Percentiles rank a stretch among this genome's conserved stretches.
Conservation (phyloP, 1,284 basidiomycete species). For the Ustilago trichophora region DNA sequence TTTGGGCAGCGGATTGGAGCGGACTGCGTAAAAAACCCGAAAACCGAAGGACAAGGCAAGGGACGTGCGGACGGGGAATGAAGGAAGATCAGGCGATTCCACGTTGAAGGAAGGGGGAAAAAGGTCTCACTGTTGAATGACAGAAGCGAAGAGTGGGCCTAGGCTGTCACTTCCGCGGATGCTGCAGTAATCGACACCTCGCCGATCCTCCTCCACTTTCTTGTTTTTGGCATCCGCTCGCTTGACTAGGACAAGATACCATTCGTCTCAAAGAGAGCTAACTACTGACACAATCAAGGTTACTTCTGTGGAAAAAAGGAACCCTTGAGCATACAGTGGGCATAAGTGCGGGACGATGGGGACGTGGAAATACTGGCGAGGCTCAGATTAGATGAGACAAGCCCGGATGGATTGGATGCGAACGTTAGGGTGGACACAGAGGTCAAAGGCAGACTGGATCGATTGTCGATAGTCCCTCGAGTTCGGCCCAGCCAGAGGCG, state of each 20-base stretch:
- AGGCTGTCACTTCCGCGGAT: conserved; percentile 5
- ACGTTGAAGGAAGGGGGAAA: neutral
- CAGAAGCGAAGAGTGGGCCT: neutral
- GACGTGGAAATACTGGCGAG: too few species aligned
- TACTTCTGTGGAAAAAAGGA: too few species aligned
- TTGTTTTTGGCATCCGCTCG: too few species aligned
- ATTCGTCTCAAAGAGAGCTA: too few species aligned
- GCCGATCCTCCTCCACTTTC: conserved; percentile 2
- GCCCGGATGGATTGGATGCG: conserved; percentile 6
- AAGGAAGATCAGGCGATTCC: conserved; percentile 24
- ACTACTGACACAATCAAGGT: too few species aligned
- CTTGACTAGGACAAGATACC: too few species aligned
- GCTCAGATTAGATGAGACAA: conserved; percentile 16
- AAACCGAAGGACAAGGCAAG: conserved; percentile 1
- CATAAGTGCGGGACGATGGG: too few species aligned
- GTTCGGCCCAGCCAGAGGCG: too few species aligned
- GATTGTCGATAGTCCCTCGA: conserved; percentile 1
- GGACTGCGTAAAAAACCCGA: neutral
- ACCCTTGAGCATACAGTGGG: too few species aligned
- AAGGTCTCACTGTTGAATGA: too few species aligned
- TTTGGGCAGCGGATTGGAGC: neutral
- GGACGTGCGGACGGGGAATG: conserved; percentile 1
- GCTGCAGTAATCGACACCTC: conserved; percentile 1
- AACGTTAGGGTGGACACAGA: neutral
- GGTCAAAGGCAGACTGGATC: neutral